Percentiles rank a stretch among this genome's conserved stretches.
phyloP scores from a whole-genome alignment of 2,329 filamentous ascomycete species.

The Penicillium frequentans region DNA sequence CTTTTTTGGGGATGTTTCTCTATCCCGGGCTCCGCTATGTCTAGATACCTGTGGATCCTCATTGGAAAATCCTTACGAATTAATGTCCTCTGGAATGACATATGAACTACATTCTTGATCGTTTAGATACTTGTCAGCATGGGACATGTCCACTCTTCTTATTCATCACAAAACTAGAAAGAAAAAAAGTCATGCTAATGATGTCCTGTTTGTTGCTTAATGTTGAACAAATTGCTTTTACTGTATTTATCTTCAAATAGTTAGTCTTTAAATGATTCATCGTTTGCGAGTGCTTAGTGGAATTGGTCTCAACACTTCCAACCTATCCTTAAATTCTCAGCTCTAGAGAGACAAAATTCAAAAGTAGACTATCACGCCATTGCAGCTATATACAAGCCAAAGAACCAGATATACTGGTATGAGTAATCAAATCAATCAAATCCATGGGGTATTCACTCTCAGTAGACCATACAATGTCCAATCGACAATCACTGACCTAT shows the following conservation, averaged over 20 bases:
- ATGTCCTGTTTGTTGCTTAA: too few species aligned
- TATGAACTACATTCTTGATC: neutral
- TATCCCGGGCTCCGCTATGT: constrained; percentile 1
- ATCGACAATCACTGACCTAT: neutral
- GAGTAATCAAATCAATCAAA: neutral
- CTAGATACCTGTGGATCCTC: constrained; percentile 9
- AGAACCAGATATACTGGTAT: neutral
- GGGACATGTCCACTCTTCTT: neutral
- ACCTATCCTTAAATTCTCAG: neutral
- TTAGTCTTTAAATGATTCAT: neutral
- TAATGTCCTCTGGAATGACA: constrained; percentile 4
- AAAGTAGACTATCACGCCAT: neutral
- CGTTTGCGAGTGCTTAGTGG: neutral
- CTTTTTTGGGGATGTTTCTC: neutral
- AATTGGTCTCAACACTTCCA: neutral
- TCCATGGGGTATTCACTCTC: neutral
- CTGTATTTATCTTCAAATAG: neutral
- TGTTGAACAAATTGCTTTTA: neutral
- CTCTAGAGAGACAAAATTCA: neutral
- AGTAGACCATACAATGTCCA: neutral
- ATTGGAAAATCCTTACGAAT: constrained; percentile 1
- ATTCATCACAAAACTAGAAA: neutral
- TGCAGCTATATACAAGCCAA: neutral
- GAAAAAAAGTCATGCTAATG: neutral
- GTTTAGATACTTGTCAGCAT: neutral